Evolutionary conservation across 2,329 filamentous ascomycete species (phyloP).

Genomic region (Fusarium sp.): DNA sequence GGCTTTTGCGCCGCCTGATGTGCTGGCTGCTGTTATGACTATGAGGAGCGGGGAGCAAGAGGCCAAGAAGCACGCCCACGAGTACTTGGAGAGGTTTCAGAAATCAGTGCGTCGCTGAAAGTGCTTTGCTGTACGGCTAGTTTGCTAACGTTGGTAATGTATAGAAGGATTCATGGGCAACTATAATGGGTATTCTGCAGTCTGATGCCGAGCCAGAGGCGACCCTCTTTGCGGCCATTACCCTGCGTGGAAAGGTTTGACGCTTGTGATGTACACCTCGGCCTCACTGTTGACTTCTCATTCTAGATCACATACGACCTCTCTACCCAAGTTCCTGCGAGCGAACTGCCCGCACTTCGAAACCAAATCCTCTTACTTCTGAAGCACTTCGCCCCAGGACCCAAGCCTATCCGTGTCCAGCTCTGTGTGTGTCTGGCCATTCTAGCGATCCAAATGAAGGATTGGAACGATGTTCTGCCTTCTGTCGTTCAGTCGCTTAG

Average conservation of each 20-base stretch:
- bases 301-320: constrained; percentile 96
- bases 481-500: constrained; percentile 83
- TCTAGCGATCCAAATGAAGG: constrained; percentile 93
- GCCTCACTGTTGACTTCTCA: background rate
- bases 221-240: constrained; percentile 95
- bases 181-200: constrained; percentile 86
- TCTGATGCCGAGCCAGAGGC: constrained; percentile 83
- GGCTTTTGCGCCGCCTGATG: constrained; percentile 77
- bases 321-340: constrained; percentile 79
- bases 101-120: constrained; percentile 78
- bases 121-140: background rate
- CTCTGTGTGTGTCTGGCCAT: constrained; percentile 95
- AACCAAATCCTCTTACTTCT: constrained; percentile 85
- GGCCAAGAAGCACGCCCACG: constrained; percentile 88
- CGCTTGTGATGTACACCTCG: background rate
- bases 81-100: constrained; percentile 93
- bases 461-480: constrained; percentile 92
- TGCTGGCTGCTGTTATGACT: constrained; percentile 87
- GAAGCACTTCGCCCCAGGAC: constrained; percentile 81
- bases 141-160: constrained; percentile 22
- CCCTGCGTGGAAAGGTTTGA: constrained; percentile 92
- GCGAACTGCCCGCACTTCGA: constrained; percentile 79
- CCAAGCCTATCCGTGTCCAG: constrained; percentile 87
- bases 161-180: constrained; percentile 90
- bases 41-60: constrained; percentile 88